These are phyloP conservation scores for Microdochium nivale DNA, from an alignment of 2,329 filamentous ascomycete species.

Conservation along the genomic window DNA sequence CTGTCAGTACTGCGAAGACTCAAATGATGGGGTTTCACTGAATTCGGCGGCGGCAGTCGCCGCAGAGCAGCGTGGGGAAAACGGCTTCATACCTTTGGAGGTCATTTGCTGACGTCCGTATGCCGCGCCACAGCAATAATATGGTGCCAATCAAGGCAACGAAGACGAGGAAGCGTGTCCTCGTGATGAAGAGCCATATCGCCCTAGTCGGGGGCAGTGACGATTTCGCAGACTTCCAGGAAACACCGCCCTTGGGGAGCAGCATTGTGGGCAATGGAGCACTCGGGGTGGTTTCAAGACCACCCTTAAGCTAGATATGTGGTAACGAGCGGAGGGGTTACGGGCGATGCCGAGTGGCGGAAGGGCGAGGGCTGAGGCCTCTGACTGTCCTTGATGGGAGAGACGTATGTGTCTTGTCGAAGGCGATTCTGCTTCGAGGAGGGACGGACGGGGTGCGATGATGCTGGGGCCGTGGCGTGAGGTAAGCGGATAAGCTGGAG, in stretches of 20 bases:
- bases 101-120: slow-evolving; percentile 71
- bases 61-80: neutral
- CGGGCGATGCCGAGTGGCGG: slow-evolving; percentile 1
- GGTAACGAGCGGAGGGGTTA: slow-evolving; percentile 8
- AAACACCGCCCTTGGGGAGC: slow-evolving; percentile 80
- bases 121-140: slow-evolving; percentile 79
- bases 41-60: neutral
- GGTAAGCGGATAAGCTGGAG: no score
- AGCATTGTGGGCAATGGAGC: slow-evolving; percentile 54
- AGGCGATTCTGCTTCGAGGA: no score
- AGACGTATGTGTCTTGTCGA: neutral
- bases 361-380: neutral
- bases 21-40: slow-evolving; percentile 10
- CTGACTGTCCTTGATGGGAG: neutral
- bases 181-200: slow-evolving; percentile 60
- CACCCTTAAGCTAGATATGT: slow-evolving; percentile 21
- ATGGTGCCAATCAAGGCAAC: slow-evolving; percentile 62
- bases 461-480: no score
- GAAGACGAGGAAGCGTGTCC: slow-evolving; percentile 69
- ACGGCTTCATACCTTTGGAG: slow-evolving; percentile 67
- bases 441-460: no score
- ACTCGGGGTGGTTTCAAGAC: slow-evolving; percentile 30
- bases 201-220: slow-evolving; percentile 70
- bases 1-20: slow-evolving; percentile 83
- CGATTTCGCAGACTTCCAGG: slow-evolving; percentile 84